Evolutionary conservation across 2,329 filamentous ascomycete species (phyloP), one percentile per base, ranked within the genome.

Genomic region (Neonectria ditissima): DNA sequence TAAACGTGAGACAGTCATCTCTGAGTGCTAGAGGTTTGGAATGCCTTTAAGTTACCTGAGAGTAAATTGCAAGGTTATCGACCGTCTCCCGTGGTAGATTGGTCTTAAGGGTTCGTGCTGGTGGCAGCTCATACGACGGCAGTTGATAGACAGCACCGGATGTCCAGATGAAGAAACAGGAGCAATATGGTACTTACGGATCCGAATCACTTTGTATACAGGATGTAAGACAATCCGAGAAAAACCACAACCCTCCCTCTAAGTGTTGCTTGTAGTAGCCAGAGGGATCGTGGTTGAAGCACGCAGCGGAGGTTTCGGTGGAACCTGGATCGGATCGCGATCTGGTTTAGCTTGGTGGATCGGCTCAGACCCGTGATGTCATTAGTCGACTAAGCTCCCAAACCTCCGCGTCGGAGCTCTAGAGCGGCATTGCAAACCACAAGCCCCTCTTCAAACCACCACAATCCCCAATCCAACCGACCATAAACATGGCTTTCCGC

Each of bases 401-500:
- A 58, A 51, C 34, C 37, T 61, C 56, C n/a, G 32, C 45, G 39
- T 34, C 26, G 43, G 18, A 55, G 43, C 44, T 53, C 37, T 51
- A 57, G 41, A 57, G 34, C 50, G 32, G 52, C 52, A 73, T 70
- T 69, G 59, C 20, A 44, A 52, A 56, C 45, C 7, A 16, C 4
- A 16, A 64, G 39, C 37, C 37, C 32, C 22, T 47, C 51, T 26
- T 51, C 60, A 18, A 48, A 56, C 59, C 62, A 52, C 48, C 61
- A 18, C 48, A 48, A 50, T 55, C 48, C 39, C 44, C 32, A 45
- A 55, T 53, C 30, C 63, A 59, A 20, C 44, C n/a, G 48, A 30
- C 16, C 34, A 24, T 10, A 28, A 67, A 24, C 57, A 81, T 81
- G 80, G 72, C 79, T 37, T 78, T 80, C 74, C 79, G 79, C 57